phyloP scores from a whole-genome alignment of 2,329 filamentous ascomycete species.

The Ceratocystiopsis sp. region DNA sequence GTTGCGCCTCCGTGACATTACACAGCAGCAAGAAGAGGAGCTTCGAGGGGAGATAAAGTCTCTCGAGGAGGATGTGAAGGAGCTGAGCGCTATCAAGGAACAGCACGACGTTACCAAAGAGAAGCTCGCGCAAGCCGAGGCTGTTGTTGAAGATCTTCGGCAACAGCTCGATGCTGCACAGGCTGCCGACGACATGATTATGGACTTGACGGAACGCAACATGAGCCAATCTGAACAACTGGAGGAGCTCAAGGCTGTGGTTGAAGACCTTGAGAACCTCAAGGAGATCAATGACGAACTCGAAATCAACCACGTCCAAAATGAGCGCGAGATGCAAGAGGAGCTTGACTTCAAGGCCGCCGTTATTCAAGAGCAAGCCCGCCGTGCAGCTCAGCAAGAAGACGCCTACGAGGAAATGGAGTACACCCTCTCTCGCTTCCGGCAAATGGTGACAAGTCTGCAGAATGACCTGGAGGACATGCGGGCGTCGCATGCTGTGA shows the following conservation, averaged over 20 bases:
- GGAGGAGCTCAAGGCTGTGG: slow-evolving; percentile 61
- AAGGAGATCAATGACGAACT: slow-evolving; percentile 92
- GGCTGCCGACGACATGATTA: slow-evolving; percentile 84
- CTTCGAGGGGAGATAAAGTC: slow-evolving; percentile 57
- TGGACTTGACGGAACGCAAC: slow-evolving; percentile 77
- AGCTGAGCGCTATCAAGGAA: slow-evolving; percentile 47
- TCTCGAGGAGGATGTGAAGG: slow-evolving; percentile 56
- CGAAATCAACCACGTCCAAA: slow-evolving; percentile 81
- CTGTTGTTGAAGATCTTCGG: slow-evolving; percentile 66
- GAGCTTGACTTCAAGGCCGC: slow-evolving; percentile 80
- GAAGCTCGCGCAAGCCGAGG: slow-evolving; percentile 55
- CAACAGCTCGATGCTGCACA: slow-evolving; percentile 82
- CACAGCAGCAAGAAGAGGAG: slow-evolving; percentile 69
- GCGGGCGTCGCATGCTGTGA: slow-evolving; percentile 78
- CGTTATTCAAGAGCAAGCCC: slow-evolving; percentile 65
- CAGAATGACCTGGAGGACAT: slow-evolving; percentile 84
- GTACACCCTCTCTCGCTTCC: slow-evolving; percentile 75
- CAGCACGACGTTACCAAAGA: slow-evolving; percentile 55
- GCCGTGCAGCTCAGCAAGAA: slow-evolving; percentile 59
- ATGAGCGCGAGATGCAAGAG: slow-evolving; percentile 85
- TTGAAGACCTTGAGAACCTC: slow-evolving; percentile 75
- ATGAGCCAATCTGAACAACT: slow-evolving; percentile 69
- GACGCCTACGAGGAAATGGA: slow-evolving; percentile 72
- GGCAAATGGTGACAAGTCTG: slow-evolving; percentile 70
- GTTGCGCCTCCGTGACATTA: slow-evolving; percentile 68